Evolutionary conservation across 139 green algal species (phyloP).

Genomic region (Picochlorum costavermella): DNA sequence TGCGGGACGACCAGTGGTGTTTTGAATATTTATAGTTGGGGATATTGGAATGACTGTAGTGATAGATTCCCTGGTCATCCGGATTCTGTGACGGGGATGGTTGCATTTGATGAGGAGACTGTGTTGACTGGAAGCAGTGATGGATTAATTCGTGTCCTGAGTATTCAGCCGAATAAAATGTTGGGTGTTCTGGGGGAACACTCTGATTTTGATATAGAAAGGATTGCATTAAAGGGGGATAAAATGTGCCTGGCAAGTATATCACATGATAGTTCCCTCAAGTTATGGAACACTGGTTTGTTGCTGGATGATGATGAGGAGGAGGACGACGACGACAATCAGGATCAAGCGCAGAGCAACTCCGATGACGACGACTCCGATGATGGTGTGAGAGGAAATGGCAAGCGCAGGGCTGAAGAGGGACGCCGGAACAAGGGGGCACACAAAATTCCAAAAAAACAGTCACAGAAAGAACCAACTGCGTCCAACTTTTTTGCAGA

Average conservation of each 20-base stretch:
- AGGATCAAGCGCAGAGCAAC: background rate
- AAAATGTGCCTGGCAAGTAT: conserved; percentile 48
- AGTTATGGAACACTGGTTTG: conserved; percentile 63
- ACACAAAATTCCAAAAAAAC: conserved; percentile 23
- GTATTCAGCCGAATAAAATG: conserved; percentile 74
- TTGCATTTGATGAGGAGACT: conserved; percentile 74
- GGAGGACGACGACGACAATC: conserved; percentile 36
- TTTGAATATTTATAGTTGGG: conserved; percentile 79
- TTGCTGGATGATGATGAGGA: conserved; percentile 48
- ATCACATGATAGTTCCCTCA: conserved; percentile 69
- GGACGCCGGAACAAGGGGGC: conserved; percentile 11
- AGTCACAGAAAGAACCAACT: background rate
- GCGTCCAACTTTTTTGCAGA: conserved; percentile 26
- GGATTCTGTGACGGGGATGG: conserved; percentile 64
- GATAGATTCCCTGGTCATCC: conserved; percentile 74
- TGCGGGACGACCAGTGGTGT: conserved; percentile 40
- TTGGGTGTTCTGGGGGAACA: conserved; percentile 82
- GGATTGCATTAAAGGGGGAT: conserved; percentile 43
- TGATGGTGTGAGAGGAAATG: conserved; percentile 7
- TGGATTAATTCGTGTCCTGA: conserved; percentile 73
- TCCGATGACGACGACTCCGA: background rate
- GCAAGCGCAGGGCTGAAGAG: background rate
- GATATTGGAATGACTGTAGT: conserved; percentile 80
- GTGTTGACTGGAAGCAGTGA: conserved; percentile 80
- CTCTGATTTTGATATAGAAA: conserved; percentile 51